Conservation (phyloP, 768 basidiomycete species). For the Xerocomus potaroensis region DNA sequence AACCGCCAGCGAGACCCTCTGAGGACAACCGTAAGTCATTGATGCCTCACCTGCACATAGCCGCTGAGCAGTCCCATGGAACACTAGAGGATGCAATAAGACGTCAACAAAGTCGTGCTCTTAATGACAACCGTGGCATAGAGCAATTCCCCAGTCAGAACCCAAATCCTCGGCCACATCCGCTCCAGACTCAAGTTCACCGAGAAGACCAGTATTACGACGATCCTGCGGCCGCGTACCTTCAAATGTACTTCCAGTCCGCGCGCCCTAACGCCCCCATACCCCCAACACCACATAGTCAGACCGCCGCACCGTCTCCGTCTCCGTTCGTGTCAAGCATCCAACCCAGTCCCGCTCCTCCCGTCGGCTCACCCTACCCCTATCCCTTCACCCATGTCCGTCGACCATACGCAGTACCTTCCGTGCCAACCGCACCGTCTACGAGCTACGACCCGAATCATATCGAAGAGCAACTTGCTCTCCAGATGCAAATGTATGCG, state of each 20-base stretch:
- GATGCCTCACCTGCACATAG: conserved; percentile 3
- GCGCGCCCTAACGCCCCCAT: conserved; percentile 71
- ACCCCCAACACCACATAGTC: conserved; percentile 74
- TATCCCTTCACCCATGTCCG: conserved; percentile 74
- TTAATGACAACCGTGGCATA: conserved; percentile 13
- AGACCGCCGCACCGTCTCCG: conserved; percentile 70
- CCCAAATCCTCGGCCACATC: conserved; percentile 33
- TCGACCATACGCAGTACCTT: conserved; percentile 41
- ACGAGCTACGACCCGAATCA: conserved; percentile 40
- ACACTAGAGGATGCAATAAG: conserved; percentile 17
- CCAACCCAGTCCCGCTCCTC: conserved; percentile 51
- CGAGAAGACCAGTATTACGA: conserved; percentile 62
- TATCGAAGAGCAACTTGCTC: conserved; percentile 66
- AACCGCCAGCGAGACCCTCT: conserved; percentile 26
- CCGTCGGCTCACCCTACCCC: conserved; percentile 73
- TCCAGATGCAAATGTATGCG: conserved; percentile 77
- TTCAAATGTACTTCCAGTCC: conserved; percentile 55
- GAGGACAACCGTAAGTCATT: conserved; percentile 30
- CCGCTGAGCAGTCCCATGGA: conserved; percentile 15
- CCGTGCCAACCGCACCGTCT: conserved; percentile 40
- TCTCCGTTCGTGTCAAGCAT: conserved; percentile 57
- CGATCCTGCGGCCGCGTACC: conserved; percentile 55
- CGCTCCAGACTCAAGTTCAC: conserved; percentile 38
- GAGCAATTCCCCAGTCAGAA: conserved; percentile 21
- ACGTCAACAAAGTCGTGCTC: conserved; percentile 19